These are phyloP conservation scores for Picochlorum sp. DNA, from an alignment of 139 green algal genomes.

Conservation along the genomic window DNA sequence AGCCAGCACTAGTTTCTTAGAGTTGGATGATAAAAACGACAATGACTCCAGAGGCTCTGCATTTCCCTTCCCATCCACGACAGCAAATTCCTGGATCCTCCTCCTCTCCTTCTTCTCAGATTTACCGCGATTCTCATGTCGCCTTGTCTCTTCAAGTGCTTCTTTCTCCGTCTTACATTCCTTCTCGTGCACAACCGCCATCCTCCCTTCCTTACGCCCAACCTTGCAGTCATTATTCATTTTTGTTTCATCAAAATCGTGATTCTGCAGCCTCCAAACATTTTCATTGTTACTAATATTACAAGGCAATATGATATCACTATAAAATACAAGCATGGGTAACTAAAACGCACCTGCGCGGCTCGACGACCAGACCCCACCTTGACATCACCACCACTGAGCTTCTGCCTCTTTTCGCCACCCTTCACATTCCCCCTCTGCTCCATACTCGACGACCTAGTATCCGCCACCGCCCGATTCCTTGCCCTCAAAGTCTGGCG, in stretches of 20 bases:
- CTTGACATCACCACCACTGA: neutral
- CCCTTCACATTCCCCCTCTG: neutral
- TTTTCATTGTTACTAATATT: too few relatives aligned
- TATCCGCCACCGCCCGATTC: too few relatives aligned
- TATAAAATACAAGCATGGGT: neutral
- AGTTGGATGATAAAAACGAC: neutral
- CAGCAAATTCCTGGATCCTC: slow-evolving; percentile 16
- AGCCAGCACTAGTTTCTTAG: slow-evolving; percentile 10
- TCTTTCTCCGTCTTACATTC: neutral
- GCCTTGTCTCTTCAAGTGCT: neutral
- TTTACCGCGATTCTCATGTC: neutral
- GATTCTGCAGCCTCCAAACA: too few relatives aligned
- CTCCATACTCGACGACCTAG: too few relatives aligned
- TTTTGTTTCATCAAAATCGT: slow-evolving; percentile 16
- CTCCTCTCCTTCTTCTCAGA: neutral
- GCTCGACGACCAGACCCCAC: slow-evolving; percentile 36
- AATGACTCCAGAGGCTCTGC: slow-evolving; percentile 12
- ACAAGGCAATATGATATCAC: too few relatives aligned
- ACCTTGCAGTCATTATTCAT: slow-evolving; percentile 7
- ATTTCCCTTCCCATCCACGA: slow-evolving; percentile 6
- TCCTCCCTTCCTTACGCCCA: slow-evolving; percentile 20
- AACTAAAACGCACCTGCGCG: too few relatives aligned
- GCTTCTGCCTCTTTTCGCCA: neutral
- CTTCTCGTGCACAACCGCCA: neutral
- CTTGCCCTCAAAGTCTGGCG: too few relatives aligned